A percentile compares a stretch with the other conserved stretches of the same genome.
Conservation (phyloP, 805 yeast genomes). For the Jamesozyma gamospora region DNA sequence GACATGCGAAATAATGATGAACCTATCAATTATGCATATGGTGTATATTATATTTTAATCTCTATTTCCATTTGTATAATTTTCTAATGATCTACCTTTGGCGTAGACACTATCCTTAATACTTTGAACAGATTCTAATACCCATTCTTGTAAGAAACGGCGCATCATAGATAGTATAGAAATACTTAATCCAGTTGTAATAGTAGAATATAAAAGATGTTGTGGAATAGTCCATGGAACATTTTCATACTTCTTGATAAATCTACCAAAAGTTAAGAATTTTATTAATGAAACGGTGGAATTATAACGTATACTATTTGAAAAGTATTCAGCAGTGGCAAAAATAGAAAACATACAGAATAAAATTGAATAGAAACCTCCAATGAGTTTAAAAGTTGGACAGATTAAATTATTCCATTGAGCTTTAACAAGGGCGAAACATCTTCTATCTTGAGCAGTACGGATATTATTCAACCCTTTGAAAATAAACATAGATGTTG, state of each 20-base stretch:
- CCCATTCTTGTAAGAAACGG: constrained; percentile 13
- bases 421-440: background rate
- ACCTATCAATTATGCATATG: too few relatives aligned
- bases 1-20: too few relatives aligned
- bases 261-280: constrained; percentile 4
- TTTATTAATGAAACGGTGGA: constrained; percentile 10
- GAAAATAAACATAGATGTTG: background rate
- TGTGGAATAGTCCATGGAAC: constrained; percentile 16
- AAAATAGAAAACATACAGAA: background rate
- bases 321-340: background rate
- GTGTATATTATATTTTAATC: background rate
- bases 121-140: constrained; percentile 25
- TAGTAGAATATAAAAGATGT: constrained; percentile 8
- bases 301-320: background rate
- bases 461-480: background rate
- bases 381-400: background rate
- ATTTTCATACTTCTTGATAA: background rate
- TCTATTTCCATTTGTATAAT: constrained; percentile 12
- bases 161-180: constrained; percentile 1
- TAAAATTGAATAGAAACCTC: background rate
- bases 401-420: constrained; percentile 2
- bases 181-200: constrained; percentile 7
- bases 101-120: constrained; percentile 52
- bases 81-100: constrained; percentile 46
- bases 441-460: background rate